phyloP scores from a whole-genome alignment of 352 stramenopile species.

The Globisporangium lucens region DNA sequence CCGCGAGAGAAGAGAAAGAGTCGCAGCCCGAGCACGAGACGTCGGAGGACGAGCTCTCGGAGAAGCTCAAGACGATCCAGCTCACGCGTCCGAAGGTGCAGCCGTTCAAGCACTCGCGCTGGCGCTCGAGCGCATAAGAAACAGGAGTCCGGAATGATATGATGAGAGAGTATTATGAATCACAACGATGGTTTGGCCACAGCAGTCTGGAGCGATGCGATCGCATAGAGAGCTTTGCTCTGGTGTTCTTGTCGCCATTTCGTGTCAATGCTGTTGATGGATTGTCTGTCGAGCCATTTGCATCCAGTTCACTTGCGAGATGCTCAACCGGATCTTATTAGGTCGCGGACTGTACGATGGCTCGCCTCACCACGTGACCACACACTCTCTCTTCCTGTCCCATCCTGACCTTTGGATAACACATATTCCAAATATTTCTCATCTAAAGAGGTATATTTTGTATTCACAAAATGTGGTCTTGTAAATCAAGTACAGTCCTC shows the following conservation, averaged over 20 bases:
- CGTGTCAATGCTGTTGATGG: constrained; percentile 4
- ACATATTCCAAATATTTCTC: not conserved
- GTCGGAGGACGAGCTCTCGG: constrained; percentile 52
- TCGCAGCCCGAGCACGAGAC: constrained; percentile 22
- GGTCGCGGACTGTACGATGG: not conserved
- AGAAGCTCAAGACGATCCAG: constrained; percentile 69
- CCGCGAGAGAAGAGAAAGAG: constrained; percentile 8
- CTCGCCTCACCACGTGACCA: not conserved
- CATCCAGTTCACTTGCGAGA: not conserved
- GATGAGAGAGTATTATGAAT: no score
- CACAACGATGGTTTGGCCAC: no score
- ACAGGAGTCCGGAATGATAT: no score
- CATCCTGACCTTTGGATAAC: not conserved
- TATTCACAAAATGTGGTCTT: no score
- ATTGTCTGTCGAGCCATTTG: constrained; percentile 9
- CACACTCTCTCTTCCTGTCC: not conserved
- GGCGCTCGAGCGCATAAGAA: constrained; percentile 16
- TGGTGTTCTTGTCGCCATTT: constrained; percentile 19
- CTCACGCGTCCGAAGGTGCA: constrained; percentile 55
- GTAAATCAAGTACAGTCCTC: no score
- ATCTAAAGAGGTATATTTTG: not conserved
- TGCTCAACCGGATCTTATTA: constrained; percentile 1
- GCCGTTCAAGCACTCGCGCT: constrained; percentile 43
- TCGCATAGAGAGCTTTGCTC: not conserved
- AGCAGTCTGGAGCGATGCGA: not conserved